Conservation (phyloP, 2,329 filamentous ascomycete species). For the Colletotrichum salicis region DNA sequence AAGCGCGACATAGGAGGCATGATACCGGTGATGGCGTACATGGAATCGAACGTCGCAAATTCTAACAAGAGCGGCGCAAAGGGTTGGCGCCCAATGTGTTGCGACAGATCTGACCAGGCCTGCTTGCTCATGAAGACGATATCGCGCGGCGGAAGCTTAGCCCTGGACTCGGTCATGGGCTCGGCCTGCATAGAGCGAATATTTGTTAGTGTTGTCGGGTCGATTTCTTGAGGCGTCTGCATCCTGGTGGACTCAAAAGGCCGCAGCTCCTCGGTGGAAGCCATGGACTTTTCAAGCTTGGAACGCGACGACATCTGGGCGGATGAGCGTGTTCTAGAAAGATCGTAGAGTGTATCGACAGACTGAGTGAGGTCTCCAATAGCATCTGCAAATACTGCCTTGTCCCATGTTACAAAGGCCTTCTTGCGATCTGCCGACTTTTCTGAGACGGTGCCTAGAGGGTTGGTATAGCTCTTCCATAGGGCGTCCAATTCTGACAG, state of each 20-base stretch:
- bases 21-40: conserved; percentile 71
- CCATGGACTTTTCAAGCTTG: conserved; percentile 49
- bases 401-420: conserved; percentile 72
- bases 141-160: conserved; percentile 49
- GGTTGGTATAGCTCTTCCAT: conserved; percentile 69
- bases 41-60: conserved; percentile 73
- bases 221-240: conserved; percentile 69
- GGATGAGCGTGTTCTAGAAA: conserved; percentile 73
- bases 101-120: conserved; percentile 60
- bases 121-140: conserved; percentile 62
- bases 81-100: conserved; percentile 53
- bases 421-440: conserved; percentile 61
- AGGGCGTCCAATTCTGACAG: conserved; percentile 80
- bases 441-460: conserved; percentile 51
- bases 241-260: conserved; percentile 70
- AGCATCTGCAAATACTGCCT: conserved; percentile 78
- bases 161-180: conserved; percentile 41
- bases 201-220: conserved; percentile 63
- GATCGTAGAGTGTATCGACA: conserved; percentile 82
- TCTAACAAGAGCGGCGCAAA: conserved; percentile 74
- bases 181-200: conserved; percentile 54
- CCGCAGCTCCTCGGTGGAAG: conserved; percentile 56
- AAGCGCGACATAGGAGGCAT: conserved; percentile 73
- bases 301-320: conserved; percentile 47
- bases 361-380: conserved; percentile 79